Evolutionary conservation across 176 grass and related monocot genomes (phyloP).

Genomic region (Eragrostis curvula): DNA sequence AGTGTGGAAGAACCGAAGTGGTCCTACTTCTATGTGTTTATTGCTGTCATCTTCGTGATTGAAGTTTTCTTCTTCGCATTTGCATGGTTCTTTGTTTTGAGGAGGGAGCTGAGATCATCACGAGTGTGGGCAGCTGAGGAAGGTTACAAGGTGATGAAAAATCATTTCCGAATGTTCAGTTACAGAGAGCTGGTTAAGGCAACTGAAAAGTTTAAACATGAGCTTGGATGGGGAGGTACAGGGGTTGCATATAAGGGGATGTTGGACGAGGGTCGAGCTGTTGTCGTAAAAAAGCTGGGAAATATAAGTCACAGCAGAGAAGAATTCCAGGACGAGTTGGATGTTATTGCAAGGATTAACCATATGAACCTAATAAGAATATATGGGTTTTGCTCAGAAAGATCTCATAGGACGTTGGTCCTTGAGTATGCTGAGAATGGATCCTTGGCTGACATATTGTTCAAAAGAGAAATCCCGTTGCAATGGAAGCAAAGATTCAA

Average conservation of each 20-base stretch:
- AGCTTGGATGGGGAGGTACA: constrained; percentile 55
- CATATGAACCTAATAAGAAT: constrained; percentile 62
- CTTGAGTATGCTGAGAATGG: constrained; percentile 50
- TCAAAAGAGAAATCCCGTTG: constrained; percentile 26
- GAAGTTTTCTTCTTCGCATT: constrained; percentile 50
- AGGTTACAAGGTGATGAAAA: constrained; percentile 53
- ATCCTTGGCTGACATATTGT: constrained; percentile 42
- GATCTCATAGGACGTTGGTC: constrained; percentile 54
- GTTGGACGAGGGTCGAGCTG: constrained; percentile 33
- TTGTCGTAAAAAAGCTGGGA: constrained; percentile 36
- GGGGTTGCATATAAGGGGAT: constrained; percentile 42
- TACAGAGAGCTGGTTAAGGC: constrained; percentile 49
- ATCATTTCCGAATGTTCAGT: constrained; percentile 50
- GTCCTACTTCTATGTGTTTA: constrained; percentile 47
- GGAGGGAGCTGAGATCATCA: constrained; percentile 44
- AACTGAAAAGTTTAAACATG: constrained; percentile 44
- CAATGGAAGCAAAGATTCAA: constrained; percentile 51
- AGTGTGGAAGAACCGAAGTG: constrained; percentile 18
- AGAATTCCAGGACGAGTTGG: constrained; percentile 52
- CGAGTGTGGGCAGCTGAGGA: constrained; percentile 41
- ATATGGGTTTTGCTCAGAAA: constrained; percentile 52
- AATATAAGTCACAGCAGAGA: constrained; percentile 37
- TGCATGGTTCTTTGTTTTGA: constrained; percentile 56
- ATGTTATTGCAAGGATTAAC: constrained; percentile 51
- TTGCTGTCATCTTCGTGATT: constrained; percentile 31